A percentile compares a stretch with the other conserved stretches of the same genome.
Conservation (phyloP, 2,329 filamentous ascomycete genomes). For the Cordyceps javanica region DNA sequence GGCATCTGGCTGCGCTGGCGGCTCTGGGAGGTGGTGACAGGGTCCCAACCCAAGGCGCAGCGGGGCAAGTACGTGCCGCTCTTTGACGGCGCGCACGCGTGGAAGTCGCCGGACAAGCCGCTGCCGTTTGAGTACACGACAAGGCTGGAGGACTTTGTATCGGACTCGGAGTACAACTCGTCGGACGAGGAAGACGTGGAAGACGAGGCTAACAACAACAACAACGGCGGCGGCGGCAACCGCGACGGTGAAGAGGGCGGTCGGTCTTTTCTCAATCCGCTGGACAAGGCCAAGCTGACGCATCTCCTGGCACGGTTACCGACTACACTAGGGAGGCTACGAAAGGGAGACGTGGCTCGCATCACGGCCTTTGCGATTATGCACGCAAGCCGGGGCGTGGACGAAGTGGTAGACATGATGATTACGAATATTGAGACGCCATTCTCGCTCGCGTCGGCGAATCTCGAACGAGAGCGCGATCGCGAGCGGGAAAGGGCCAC, state of each 20-base stretch:
- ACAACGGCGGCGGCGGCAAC: slow-evolving; percentile 35
- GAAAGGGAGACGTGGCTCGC: slow-evolving; percentile 79
- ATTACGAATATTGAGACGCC: slow-evolving; percentile 76
- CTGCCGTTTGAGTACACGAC: slow-evolving; percentile 80
- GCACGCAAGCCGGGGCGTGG: slow-evolving; percentile 76
- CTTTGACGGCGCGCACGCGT: slow-evolving; percentile 71
- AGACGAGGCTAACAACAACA: slow-evolving; percentile 38
- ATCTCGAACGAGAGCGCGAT: slow-evolving; percentile 45
- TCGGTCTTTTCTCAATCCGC: slow-evolving; percentile 67
- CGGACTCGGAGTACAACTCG: slow-evolving; percentile 79
- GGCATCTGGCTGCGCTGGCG: slow-evolving; percentile 92
- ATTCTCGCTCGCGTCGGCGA: slow-evolving; percentile 65
- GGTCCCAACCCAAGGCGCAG: slow-evolving; percentile 40
- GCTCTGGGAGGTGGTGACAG: slow-evolving; percentile 79
- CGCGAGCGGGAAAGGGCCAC: slow-evolving; percentile 31
- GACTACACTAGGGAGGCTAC: slow-evolving; percentile 63
- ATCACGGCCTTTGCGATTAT: slow-evolving; percentile 84
- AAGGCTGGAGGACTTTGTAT: slow-evolving; percentile 69
- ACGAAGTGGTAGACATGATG: slow-evolving; percentile 88
- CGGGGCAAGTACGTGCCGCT: slow-evolving; percentile 54
- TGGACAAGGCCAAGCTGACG: slow-evolving; percentile 73
- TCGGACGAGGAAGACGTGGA: slow-evolving; percentile 74
- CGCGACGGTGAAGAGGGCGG: slow-evolving; percentile 42
- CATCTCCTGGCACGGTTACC: slow-evolving; percentile 81
- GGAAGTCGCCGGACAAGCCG: slow-evolving; percentile 67